Base-by-base conservation (phyloP, 1,139 yeast genomes). In the Sugiyamaella paludigena region DNA sequence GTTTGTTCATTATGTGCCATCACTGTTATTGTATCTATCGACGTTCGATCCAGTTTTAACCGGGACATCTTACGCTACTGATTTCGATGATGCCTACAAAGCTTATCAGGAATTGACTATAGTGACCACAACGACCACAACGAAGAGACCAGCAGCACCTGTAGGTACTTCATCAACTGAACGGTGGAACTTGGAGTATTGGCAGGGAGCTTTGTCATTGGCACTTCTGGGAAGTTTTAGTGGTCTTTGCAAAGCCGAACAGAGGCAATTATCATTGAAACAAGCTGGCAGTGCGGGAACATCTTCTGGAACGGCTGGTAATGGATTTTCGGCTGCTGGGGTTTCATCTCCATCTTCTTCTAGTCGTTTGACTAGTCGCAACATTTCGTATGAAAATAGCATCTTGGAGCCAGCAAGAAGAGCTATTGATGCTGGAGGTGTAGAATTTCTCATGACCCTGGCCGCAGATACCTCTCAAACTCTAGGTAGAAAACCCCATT, bases 381-480 rank as follows among this genome's bases (percentile, higher is more conserved):
- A 28, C 15, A 42, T 42, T 15, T 35, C 40, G 1, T 66, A 67
- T 33, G 62, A 65, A 11, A 68, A 65, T 34, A 79, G 77, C 36
- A 73, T 82, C 38, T 67, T 73, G 7, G 63, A 69, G 8, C 70
- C 76, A 4, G 74, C 79, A 2, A 76, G 77, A 48, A 67, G 67
- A 53, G 84, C 79, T 48, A 78, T 76, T 51, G 84, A 76, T 58
- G 69, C 67, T 59, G 97, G 97, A 28, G 95, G 89, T 0, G 70
- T 91, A 57, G 98, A 92, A 64, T 83, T 84, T 60, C 67, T 91
- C 34, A 72, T 91, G 65, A 77, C 86, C 15, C 68, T 83, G 36
- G 74, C 91, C 1, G 84, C 94, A 1, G 95, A 87, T 56, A 77
- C 86, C 0, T 60, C 68, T 15, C 59, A 67, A 5, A 65, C 64